phyloP scores from a whole-genome alignment of 2,329 filamentous ascomycete genomes.

The Hortaea werneckii region DNA sequence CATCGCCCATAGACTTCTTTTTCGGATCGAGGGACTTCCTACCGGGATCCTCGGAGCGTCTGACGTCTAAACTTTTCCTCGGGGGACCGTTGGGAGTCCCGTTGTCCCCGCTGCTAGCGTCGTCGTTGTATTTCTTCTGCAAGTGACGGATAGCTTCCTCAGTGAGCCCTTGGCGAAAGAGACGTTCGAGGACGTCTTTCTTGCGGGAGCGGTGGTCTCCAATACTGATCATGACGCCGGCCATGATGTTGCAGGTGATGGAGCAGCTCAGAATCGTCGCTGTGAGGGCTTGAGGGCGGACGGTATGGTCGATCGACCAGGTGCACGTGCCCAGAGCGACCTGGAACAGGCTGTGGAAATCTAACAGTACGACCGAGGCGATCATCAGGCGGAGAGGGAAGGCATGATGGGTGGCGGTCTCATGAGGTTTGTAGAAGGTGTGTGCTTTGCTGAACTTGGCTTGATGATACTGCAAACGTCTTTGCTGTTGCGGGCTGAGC shows the following conservation, averaged over 20 bases:
- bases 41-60: not conserved
- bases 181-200: conserved; percentile 71
- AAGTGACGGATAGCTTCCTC: conserved; percentile 48
- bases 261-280: conserved; percentile 72
- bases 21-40: not conserved
- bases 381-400: conserved; percentile 67
- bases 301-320: conserved; percentile 64
- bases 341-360: conserved; percentile 70
- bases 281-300: conserved; percentile 61
- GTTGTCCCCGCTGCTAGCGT: not conserved
- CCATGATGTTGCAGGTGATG: conserved; percentile 67
- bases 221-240: conserved; percentile 64
- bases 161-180: conserved; percentile 69
- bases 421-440: conserved; percentile 82
- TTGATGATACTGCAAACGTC: conserved; percentile 64
- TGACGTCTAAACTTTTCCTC: not conserved
- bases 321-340: conserved; percentile 69
- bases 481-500: conserved; percentile 55
- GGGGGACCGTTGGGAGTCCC: not conserved
- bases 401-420: conserved; percentile 70
- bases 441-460: conserved; percentile 72
- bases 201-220: conserved; percentile 70
- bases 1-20: not conserved
- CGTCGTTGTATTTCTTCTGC: conserved; percentile 12
- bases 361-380: conserved; percentile 66